Evolutionary conservation across 495 filamentous ascomycete species (phyloP).

Genomic region (Astrocystis sublimbata): DNA sequence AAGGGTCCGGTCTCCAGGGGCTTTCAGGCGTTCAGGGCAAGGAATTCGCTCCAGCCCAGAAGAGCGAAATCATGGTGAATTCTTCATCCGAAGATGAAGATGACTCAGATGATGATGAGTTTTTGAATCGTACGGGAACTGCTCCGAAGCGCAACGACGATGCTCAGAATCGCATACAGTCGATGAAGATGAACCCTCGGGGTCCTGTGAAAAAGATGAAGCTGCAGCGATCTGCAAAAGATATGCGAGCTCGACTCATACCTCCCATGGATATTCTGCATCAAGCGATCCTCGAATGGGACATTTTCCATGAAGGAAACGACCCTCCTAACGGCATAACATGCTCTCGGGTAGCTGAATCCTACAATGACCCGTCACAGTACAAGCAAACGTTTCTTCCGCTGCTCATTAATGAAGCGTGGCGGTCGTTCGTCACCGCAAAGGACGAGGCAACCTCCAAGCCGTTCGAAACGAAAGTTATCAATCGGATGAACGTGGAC

Average conservation of each 20-base stretch:
- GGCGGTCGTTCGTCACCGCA: conserved; percentile 87
- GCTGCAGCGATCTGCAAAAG: conserved; percentile 74
- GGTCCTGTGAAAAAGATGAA: conserved; percentile 80
- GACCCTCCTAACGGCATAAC: conserved; percentile 74
- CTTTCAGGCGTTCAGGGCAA: conserved; percentile 75
- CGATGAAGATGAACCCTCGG: conserved; percentile 55
- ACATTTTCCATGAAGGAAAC: conserved; percentile 84
- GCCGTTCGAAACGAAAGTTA: conserved; percentile 78
- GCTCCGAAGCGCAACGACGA: conserved; percentile 21
- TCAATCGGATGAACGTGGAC: conserved; percentile 85
- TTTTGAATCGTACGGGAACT: conserved; percentile 41
- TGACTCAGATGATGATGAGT: conserved; percentile 60
- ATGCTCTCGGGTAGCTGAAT: conserved; percentile 72
- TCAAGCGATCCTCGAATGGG: conserved; percentile 83
- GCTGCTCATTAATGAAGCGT: conserved; percentile 87
- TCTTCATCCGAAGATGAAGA: conserved; percentile 75
- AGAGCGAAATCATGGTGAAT: conserved; percentile 87
- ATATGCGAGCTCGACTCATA: conserved; percentile 89
- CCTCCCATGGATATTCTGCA: conserved; percentile 87
- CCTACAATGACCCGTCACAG: conserved; percentile 69
- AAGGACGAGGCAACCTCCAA: conserved; percentile 82
- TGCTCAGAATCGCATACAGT: conserved; percentile 33
- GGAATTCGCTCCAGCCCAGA: conserved; percentile 64
- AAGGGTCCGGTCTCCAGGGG: conserved; percentile 74
- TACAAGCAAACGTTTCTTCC: conserved; percentile 92